phyloP scores from a whole-genome alignment of 2,329 filamentous ascomycete species.

The Teratosphaeria nubilosa region DNA sequence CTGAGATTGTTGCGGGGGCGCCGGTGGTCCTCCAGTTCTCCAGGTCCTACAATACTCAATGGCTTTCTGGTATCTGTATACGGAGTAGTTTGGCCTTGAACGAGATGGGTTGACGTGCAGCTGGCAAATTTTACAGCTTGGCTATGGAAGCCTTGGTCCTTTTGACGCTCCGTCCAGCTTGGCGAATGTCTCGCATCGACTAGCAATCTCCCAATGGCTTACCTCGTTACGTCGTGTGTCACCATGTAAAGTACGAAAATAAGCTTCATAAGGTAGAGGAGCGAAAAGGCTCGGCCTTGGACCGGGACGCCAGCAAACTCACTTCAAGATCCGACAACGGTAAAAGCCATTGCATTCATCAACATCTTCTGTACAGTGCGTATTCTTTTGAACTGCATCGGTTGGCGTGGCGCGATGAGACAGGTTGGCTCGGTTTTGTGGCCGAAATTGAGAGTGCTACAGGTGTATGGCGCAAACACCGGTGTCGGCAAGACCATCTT shows the following conservation, averaged over 20 bases:
- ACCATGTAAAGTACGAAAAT: neutral
- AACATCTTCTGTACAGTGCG: neutral
- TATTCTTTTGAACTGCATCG: neutral
- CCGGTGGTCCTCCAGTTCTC: neutral
- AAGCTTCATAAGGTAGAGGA: neutral
- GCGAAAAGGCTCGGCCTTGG: neutral
- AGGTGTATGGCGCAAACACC: conserved; percentile 76
- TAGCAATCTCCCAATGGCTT: neutral
- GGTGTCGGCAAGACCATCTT: conserved; percentile 78
- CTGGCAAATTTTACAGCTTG: neutral
- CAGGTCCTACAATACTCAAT: neutral
- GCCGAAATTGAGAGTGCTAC: conserved; percentile 58
- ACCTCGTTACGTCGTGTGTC: neutral
- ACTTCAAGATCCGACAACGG: neutral
- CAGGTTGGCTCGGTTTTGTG: conserved; percentile 54
- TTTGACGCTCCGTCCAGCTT: neutral
- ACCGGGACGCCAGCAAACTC: neutral
- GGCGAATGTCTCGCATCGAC: neutral
- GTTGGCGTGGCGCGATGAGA: conserved; percentile 24
- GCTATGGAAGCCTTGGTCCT: neutral
- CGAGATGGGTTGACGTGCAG: neutral
- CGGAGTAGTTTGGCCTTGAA: neutral
- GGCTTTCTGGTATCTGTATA: neutral
- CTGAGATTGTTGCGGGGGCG: neutral
- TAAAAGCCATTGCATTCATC: neutral